Percentiles rank a stretch among this genome's conserved stretches.
phyloP scores from a whole-genome alignment of 768 basidiomycete species.

The Russula abietina region DNA sequence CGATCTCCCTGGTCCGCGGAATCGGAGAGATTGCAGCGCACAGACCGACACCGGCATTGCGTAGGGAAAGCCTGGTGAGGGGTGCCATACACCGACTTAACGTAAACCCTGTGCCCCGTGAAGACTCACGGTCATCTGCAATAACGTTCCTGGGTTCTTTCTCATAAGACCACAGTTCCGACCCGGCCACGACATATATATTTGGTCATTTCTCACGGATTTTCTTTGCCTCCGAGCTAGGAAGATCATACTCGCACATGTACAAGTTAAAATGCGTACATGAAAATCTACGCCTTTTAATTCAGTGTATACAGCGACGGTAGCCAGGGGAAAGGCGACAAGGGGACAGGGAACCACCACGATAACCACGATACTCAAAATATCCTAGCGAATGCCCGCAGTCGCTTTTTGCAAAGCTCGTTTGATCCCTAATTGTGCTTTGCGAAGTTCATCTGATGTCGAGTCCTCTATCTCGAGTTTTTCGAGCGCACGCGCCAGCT shows the following conservation, averaged over 20 bases:
- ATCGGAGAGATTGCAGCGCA: neutral
- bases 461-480: slow-evolving; percentile 98
- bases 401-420: slow-evolving; percentile 97
- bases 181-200: neutral
- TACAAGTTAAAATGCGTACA: neutral
- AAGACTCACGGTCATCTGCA: neutral
- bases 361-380: neutral
- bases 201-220: neutral
- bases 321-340: slow-evolving; percentile 24
- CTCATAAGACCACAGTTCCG: neutral
- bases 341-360: neutral
- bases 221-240: neutral
- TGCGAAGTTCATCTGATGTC: slow-evolving; percentile 88
- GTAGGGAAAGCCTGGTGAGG: neutral
- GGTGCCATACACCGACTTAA: neutral
- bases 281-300: slow-evolving; percentile 5
- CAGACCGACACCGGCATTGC: neutral
- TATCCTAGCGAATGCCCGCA: slow-evolving; percentile 70
- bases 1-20: slow-evolving; percentile 15
- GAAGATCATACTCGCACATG: neutral
- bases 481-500: slow-evolving; percentile 97
- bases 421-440: slow-evolving; percentile 92
- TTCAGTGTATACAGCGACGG: slow-evolving; percentile 17
- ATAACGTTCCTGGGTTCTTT: slow-evolving; percentile 1
- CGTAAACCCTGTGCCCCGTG: slow-evolving; percentile 6